phyloP scores from a whole-genome alignment of 768 basidiomycete species.

The Inosperma sp. region DNA sequence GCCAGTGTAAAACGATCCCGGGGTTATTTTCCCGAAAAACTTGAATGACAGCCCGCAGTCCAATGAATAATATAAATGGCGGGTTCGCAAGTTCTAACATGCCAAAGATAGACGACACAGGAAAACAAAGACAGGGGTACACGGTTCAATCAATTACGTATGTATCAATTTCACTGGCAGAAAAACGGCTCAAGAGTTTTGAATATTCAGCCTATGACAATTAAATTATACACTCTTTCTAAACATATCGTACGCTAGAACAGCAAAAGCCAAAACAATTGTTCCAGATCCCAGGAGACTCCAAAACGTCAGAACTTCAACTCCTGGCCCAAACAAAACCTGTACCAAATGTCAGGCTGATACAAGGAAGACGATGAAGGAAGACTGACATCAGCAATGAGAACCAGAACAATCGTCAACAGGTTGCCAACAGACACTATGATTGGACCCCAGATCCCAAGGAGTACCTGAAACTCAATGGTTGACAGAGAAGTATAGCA shows the following conservation, averaged over 20 bases:
- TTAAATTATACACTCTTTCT: slow-evolving; percentile 22
- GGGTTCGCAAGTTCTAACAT: no score
- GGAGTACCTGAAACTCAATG: slow-evolving; percentile 50
- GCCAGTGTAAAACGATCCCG: no score
- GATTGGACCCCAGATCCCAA: slow-evolving; percentile 86
- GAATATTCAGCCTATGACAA: not conserved
- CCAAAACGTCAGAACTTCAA: slow-evolving; percentile 60
- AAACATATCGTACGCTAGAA: slow-evolving; percentile 71
- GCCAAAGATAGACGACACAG: no score
- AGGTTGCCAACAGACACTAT: slow-evolving; percentile 85
- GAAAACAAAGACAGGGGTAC: no score
- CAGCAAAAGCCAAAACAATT: slow-evolving; percentile 79
- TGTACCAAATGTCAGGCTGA: slow-evolving; percentile 15
- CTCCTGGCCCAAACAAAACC: slow-evolving; percentile 57
- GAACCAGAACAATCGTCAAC: slow-evolving; percentile 90
- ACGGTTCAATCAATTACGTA: no score
- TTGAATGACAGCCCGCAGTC: no score
- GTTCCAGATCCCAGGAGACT: slow-evolving; percentile 72
- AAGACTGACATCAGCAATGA: slow-evolving; percentile 62
- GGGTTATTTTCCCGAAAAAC: no score
- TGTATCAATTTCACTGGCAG: not conserved
- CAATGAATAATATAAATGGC: no score
- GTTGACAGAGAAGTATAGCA: slow-evolving; percentile 6
- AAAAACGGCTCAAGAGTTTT: not conserved
- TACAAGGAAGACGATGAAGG: not conserved